These are phyloP conservation scores for Skeletonema menzelii DNA, from an alignment of 108 stramenopile species.

Conservation along the genomic window DNA sequence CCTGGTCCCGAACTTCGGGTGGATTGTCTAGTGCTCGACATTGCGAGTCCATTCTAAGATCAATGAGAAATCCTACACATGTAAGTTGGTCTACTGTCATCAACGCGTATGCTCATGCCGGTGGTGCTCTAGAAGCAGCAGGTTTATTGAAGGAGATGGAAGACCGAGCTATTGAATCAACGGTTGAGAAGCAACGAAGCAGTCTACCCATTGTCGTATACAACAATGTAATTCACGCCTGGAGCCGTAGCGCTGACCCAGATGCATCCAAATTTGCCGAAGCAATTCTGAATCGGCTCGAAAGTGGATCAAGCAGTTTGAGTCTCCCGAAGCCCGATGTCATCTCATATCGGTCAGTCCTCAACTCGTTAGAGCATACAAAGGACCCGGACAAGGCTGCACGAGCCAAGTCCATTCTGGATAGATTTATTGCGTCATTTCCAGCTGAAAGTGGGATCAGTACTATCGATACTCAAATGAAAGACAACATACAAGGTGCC, in stretches of 20 bases:
- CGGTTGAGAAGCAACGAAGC: not conserved
- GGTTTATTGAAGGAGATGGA: constrained; percentile 34
- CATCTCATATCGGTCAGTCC: constrained; percentile 31
- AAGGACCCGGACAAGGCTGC: constrained; percentile 30
- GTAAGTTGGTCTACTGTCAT: constrained; percentile 52
- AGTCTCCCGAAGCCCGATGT: constrained; percentile 17
- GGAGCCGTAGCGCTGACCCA: constrained; percentile 22
- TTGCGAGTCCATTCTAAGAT: constrained; percentile 35
- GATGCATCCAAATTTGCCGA: constrained; percentile 37
- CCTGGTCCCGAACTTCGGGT: constrained; percentile 37
- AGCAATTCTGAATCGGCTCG: constrained; percentile 26
- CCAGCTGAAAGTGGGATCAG: not conserved
- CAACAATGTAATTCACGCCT: constrained; percentile 41
- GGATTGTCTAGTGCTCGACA: constrained; percentile 22
- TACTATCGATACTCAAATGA: not conserved
- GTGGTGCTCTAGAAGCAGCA: constrained; percentile 37
- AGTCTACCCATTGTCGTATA: constrained; percentile 23
- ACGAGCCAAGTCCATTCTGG: constrained; percentile 23
- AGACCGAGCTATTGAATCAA: not conserved
- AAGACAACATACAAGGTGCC: constrained; percentile 12
- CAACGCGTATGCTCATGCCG: constrained; percentile 50
- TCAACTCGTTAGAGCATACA: constrained; percentile 37
- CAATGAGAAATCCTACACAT: constrained; percentile 26
- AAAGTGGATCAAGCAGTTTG: constrained; percentile 1
- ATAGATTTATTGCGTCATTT: constrained; percentile 5